Evolutionary conservation across 306 rosid genomes (phyloP).

Genomic region (Rosa rugosa): DNA sequence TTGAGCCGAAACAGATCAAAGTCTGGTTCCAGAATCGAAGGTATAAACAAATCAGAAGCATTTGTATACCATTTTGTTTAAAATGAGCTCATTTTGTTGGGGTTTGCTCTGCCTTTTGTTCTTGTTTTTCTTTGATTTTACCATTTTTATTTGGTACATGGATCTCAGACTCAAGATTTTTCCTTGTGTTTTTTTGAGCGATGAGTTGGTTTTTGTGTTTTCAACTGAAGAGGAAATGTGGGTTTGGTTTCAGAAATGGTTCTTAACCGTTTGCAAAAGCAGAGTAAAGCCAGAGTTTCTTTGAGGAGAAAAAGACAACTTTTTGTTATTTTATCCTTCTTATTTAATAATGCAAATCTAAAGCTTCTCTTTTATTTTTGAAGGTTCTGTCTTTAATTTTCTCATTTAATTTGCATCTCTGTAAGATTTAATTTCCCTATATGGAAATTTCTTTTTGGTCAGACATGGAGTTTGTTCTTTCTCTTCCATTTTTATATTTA

Average conservation of each 20-base stretch:
- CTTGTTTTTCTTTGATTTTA: too few relatives aligned
- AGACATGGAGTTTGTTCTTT: background rate
- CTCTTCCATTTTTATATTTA: background rate
- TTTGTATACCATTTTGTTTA: background rate
- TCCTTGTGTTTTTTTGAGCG: background rate
- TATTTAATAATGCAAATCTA: background rate
- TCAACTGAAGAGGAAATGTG: slow-evolving; percentile 2
- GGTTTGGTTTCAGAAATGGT: background rate
- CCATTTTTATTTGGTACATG: background rate
- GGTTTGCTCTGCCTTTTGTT: background rate
- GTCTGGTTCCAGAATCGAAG: slow-evolving; percentile 99
- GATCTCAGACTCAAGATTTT: background rate
- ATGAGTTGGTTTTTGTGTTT: background rate
- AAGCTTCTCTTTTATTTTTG: background rate
- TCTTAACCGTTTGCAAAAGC: background rate
- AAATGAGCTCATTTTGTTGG: background rate
- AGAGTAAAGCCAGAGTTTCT: background rate
- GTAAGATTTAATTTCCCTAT: background rate
- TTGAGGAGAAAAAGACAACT: slow-evolving; percentile 8
- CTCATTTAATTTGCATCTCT: background rate
- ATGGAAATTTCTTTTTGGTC: background rate
- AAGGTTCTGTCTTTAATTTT: background rate
- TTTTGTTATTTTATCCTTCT: background rate
- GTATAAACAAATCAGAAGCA: slow-evolving; percentile 25
- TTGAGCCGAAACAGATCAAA: slow-evolving; percentile 98